A percentile compares a stretch with the other conserved stretches of the same genome.
These are phyloP conservation scores for Medicago ruthenica DNA, from an alignment of 306 rosid species.

Conservation along the genomic window DNA sequence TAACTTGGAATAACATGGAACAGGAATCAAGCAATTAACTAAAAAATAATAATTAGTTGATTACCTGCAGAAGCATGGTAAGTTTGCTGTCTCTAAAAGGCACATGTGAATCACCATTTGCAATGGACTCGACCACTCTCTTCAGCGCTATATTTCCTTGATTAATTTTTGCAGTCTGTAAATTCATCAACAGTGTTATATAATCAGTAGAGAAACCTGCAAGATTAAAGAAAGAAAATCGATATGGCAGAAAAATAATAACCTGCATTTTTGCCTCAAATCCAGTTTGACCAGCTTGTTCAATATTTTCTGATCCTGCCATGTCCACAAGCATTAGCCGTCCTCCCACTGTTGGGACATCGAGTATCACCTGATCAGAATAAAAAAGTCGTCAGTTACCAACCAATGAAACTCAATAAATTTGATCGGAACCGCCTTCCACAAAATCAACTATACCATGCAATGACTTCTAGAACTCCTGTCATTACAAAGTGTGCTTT, in stretches of 20 bases:
- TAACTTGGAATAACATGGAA: slow-evolving; percentile 26
- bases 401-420: background rate
- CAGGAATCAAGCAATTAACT: slow-evolving; percentile 22
- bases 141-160: slow-evolving; percentile 94
- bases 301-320: slow-evolving; percentile 99
- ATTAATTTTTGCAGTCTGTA: slow-evolving; percentile 93
- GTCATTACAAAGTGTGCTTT: slow-evolving; percentile 96
- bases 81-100: slow-evolving; percentile 99
- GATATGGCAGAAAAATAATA: slow-evolving; percentile 16
- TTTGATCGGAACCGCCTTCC: slow-evolving; percentile 17
- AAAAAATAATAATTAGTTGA: background rate
- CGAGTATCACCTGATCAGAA: slow-evolving; percentile 77
- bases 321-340: slow-evolving; percentile 97
- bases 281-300: slow-evolving; percentile 98
- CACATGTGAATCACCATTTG: slow-evolving; percentile 98
- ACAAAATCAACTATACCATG: slow-evolving; percentile 62
- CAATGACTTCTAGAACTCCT: slow-evolving; percentile 99
- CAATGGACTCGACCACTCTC: slow-evolving; percentile 98
- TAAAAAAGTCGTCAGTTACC: slow-evolving; percentile 27
- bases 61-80: slow-evolving; percentile 99
- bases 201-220: slow-evolving; percentile 34
- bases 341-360: slow-evolving; percentile 96
- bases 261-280: slow-evolving; percentile 99
- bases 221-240: background rate
- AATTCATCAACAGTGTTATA: slow-evolving; percentile 33